phyloP scores from a whole-genome alignment of 1,139 yeast genomes.

The Debaryomyces nepalensis region DNA sequence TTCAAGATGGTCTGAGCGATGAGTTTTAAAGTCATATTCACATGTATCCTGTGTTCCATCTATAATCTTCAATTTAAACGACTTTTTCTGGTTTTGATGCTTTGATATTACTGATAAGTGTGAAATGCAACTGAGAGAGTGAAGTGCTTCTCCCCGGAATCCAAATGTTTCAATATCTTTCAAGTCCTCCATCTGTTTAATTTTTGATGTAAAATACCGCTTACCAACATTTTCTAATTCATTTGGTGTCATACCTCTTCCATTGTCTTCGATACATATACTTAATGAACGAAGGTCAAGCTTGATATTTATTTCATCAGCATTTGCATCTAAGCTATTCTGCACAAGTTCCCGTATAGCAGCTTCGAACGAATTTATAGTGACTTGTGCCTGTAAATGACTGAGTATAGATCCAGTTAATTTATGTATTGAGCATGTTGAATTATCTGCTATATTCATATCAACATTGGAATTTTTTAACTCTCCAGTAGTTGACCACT shows the following conservation, averaged over 20 bases:
- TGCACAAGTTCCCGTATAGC: constrained; percentile 79
- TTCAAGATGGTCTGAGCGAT: neutral
- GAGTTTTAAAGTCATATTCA: neutral
- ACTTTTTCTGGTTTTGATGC: constrained; percentile 4
- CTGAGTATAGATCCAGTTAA: constrained; percentile 16
- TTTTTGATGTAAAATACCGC: constrained; percentile 75
- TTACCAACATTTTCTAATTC: constrained; percentile 67
- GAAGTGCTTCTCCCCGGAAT: constrained; percentile 82
- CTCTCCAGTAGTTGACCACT: neutral
- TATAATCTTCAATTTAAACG: neutral
- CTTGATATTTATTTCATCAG: constrained; percentile 63
- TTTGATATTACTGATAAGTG: constrained; percentile 43
- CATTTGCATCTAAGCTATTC: constrained; percentile 77
- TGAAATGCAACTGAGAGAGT: constrained; percentile 53
- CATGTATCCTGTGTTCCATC: neutral
- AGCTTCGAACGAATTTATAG: constrained; percentile 21
- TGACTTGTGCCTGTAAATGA: constrained; percentile 20
- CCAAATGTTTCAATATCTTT: constrained; percentile 62
- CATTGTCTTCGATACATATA: constrained; percentile 74
- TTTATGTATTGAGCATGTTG: constrained; percentile 12
- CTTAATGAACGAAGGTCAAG: constrained; percentile 65
- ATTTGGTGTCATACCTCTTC: constrained; percentile 64
- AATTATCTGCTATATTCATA: neutral
- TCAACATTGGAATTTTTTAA: neutral
- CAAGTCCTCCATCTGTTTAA: constrained; percentile 56